Evolutionary conservation across 768 basidiomycete species (phyloP), one percentile per base, ranked within the genome.

Genomic region (Tricholoma terreum): DNA sequence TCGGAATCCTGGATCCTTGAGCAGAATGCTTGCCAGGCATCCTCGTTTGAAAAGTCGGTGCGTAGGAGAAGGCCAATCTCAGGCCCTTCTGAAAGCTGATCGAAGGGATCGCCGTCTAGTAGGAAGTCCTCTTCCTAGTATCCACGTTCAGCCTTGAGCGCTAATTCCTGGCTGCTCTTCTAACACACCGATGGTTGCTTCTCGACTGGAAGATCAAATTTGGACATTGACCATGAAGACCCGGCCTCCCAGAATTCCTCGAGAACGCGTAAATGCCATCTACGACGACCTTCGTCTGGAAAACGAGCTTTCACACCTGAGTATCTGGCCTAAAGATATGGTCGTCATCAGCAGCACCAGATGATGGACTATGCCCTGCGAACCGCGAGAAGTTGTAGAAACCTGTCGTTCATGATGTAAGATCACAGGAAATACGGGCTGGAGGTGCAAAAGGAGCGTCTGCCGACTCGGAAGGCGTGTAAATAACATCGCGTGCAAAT

Each of bases 21-120:
- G 55, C 68, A 71, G 68, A 91, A 89, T 0, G 68, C 59, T 11
- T 72, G 65, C 90, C 90, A 92, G 1, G 89, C 82, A 6, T 74
- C 72, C 33, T 90, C 86, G 65, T 88, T 71, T 8, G 83, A 77
- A 67, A 80, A 91, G 63, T 92, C 88, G 9, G 89, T 86, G 36
- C 90, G 84, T n/a, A 92, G 66, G 46, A 92, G 66, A 57, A 91
- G 63, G 12, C 88, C 88, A 40, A 84, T 63, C 56, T 82, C 81
- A 1, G 76, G 76, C 6, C 72, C 77, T 21, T 82, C 76, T 19
- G 73, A 67, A 31, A 80, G 61, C 50, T 65, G 66, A 67, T 89
- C 87, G 58, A 81, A 65, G 1, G 81, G 81, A 68, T 90, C 88
- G 8, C 68, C 66, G 64, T 86, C 86, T 49, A 63, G 53, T 12